Percentiles rank a stretch among this genome's conserved stretches.
These are phyloP conservation scores for Taphrina deformans DNA, from an alignment of 1,139 yeast genomes.

Conservation along the genomic window DNA sequence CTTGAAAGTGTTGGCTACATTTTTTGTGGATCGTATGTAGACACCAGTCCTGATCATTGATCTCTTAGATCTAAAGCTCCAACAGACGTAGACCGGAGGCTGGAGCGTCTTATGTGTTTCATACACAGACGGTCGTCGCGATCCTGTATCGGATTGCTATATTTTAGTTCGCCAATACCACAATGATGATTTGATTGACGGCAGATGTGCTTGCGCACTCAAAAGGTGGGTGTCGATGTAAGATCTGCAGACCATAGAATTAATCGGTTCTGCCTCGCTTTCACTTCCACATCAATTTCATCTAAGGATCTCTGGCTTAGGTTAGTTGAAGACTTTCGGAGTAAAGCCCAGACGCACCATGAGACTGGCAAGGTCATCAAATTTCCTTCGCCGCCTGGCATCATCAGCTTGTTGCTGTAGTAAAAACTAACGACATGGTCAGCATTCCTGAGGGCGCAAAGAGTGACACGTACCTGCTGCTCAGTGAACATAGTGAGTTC, in stretches of 20 bases:
- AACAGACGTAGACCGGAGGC: too few species aligned
- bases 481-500: constrained; percentile 11
- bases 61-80: too few species aligned
- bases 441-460: neutral
- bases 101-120: too few species aligned
- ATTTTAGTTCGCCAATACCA: too few species aligned
- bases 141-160: too few species aligned
- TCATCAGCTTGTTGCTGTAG: constrained; percentile 63
- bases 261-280: neutral
- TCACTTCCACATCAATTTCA: neutral
- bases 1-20: too few species aligned
- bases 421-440: constrained; percentile 49
- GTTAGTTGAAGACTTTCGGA: neutral
- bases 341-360: neutral
- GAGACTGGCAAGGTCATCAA: constrained; percentile 56
- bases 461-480: constrained; percentile 1
- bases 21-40: too few species aligned
- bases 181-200: too few species aligned
- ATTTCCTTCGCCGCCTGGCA: constrained; percentile 65
- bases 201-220: too few species aligned
- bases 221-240: too few species aligned
- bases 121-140: too few species aligned
- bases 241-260: neutral
- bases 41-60: too few species aligned
- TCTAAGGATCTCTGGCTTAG: neutral